A percentile compares a stretch with the other conserved stretches of the same genome.
These are phyloP conservation scores for Akanthomyces lecanii DNA, from an alignment of 2,329 filamentous ascomycete species.

Conservation along the genomic window DNA sequence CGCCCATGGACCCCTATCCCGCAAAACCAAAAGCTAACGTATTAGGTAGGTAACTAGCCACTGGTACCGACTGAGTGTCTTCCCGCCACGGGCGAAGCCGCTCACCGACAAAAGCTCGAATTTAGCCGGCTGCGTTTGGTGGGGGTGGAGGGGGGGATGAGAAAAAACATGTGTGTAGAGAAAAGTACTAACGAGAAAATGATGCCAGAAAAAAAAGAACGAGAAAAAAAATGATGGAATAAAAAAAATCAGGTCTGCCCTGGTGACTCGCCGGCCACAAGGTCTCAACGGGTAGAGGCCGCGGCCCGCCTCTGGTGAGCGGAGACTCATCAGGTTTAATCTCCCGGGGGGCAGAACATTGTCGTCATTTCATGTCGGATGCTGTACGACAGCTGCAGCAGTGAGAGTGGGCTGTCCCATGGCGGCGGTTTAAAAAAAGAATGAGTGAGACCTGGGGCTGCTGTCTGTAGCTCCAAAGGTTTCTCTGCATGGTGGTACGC, in stretches of 20 bases:
- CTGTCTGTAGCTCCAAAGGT: too few relatives aligned
- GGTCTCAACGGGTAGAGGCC: not conserved
- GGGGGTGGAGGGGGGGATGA: not conserved
- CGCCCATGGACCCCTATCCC: not conserved
- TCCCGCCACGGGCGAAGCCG: not conserved
- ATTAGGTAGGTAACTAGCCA: too few relatives aligned
- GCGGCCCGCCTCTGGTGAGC: constrained; percentile 12
- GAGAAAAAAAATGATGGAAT: not conserved
- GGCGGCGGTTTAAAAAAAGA: not conserved
- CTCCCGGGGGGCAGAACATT: not conserved
- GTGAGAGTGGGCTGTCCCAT: not conserved
- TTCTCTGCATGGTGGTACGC: too few relatives aligned
- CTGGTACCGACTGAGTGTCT: too few relatives aligned
- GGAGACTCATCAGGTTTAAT: constrained; percentile 7
- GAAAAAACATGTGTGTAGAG: not conserved
- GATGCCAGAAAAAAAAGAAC: not conserved
- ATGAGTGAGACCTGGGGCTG: too few relatives aligned
- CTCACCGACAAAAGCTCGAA: constrained; percentile 6
- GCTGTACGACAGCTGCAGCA: not conserved
- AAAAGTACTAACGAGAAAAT: not conserved
- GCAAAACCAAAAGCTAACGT: not conserved
- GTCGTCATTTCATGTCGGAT: constrained; percentile 4
- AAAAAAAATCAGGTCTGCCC: not conserved
- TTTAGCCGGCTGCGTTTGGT: not conserved
- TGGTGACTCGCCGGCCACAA: not conserved